Evolutionary conservation across 768 basidiomycete genomes (phyloP).

Genomic region (Phallus indusiatus): DNA sequence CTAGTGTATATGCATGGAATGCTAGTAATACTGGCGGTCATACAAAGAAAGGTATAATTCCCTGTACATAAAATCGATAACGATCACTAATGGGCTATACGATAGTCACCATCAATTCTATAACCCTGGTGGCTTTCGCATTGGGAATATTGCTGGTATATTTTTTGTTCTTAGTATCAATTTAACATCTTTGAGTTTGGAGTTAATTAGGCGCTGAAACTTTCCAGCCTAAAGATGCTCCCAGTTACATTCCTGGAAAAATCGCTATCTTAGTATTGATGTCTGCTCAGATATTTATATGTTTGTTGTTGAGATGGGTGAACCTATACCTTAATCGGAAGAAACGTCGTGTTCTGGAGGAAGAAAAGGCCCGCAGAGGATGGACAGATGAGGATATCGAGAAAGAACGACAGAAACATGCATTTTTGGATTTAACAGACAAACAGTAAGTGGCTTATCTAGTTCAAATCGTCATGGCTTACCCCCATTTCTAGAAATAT

Average conservation of each 20-base stretch:
- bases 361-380: conserved; percentile 34
- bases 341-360: conserved; percentile 32
- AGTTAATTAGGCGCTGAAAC: conserved; percentile 36
- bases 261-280: conserved; percentile 54
- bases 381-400: conserved; percentile 53
- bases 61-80: neutral
- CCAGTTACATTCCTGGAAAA: conserved; percentile 57
- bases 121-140: conserved; percentile 46
- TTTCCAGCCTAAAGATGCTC: conserved; percentile 52
- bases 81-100: neutral
- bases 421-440: conserved; percentile 26
- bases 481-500: conserved; percentile 36
- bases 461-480: neutral
- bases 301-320: conserved; percentile 41
- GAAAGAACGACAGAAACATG: conserved; percentile 48
- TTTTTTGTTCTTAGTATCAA: neutral
- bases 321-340: conserved; percentile 44
- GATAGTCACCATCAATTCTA: conserved; percentile 47
- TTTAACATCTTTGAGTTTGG: neutral
- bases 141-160: conserved; percentile 43
- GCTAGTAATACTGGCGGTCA: conserved; percentile 55
- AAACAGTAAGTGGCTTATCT: conserved; percentile 13
- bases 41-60: conserved; percentile 45
- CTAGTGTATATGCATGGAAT: conserved; percentile 54
- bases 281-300: conserved; percentile 39